Percentiles rank a stretch among this genome's conserved stretches.
These are phyloP conservation scores for Fusarium nurragi DNA, from an alignment of 2,329 filamentous ascomycete species.

Conservation along the genomic window DNA sequence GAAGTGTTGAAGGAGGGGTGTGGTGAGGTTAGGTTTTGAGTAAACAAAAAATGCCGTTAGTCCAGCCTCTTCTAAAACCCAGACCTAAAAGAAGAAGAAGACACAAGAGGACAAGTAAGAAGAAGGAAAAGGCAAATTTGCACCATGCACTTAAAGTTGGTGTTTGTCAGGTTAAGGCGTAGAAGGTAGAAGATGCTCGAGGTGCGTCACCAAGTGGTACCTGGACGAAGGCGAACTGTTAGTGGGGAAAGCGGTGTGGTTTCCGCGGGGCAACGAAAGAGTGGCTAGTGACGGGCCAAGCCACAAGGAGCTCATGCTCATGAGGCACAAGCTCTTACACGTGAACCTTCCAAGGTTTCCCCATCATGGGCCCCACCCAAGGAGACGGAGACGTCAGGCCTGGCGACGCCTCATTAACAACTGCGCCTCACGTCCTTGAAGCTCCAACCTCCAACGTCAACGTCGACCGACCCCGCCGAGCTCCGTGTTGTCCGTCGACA, in stretches of 20 bases:
- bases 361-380: slow-evolving; percentile 43
- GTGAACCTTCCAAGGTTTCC: slow-evolving; percentile 21
- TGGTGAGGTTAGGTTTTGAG: not conserved
- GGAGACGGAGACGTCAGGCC: slow-evolving; percentile 46
- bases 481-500: slow-evolving; percentile 28
- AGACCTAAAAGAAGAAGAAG: slow-evolving; percentile 3
- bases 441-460: slow-evolving; percentile 44
- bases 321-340: slow-evolving; percentile 30
- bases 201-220: slow-evolving; percentile 50
- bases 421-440: slow-evolving; percentile 37
- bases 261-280: slow-evolving; percentile 20
- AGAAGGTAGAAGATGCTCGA: slow-evolving; percentile 33
- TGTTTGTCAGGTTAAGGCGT: slow-evolving; percentile 9
- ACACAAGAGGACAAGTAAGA: not conserved
- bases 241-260: slow-evolving; percentile 45
- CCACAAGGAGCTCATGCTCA: slow-evolving; percentile 13
- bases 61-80: not conserved
- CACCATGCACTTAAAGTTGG: not conserved
- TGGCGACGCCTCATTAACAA: slow-evolving; percentile 35
- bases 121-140: not conserved
- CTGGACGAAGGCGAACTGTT: slow-evolving; percentile 39
- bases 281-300: slow-evolving; percentile 20
- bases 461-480: slow-evolving; percentile 42
- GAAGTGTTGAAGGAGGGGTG: slow-evolving; percentile 2
- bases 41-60: not conserved